Base-by-base conservation (phyloP, 2,329 filamentous ascomycete species). In the Nakataea oryzae region DNA sequence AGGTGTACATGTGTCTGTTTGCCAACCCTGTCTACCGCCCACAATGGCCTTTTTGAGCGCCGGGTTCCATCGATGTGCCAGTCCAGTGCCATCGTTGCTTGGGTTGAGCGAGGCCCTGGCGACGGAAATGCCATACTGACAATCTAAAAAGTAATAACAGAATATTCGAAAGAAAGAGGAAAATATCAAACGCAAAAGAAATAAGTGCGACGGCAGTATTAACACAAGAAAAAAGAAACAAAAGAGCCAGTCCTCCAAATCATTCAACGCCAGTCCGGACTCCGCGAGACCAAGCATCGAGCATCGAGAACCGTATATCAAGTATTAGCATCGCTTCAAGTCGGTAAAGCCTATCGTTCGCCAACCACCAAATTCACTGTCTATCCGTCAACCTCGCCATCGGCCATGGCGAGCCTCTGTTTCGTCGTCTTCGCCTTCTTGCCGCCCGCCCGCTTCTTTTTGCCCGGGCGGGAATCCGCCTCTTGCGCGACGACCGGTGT, bases 351-450 rank as follows among this genome's bases (percentile, higher is more conserved):
- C 41, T 21, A n/a, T 47, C 41, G n/a, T 47, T 47, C 41, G n/a
- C n/a, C 41, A 50, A n/a, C 41, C 41, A 50, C 21, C 41, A 50
- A 24, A 50, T 24, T 11, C 41, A n/a, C 41, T n/a, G 41, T 60
- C 50, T 60, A 60, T 47, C 47, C 50, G 41, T 79, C 76, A 59
- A 79, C 74, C 67, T 80, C 74, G 60, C 86, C 86, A 67, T 89
- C 86, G 3, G 86, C 86, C 72, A 89, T 86, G 26, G 86, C 85
- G 61, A 89, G 79, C 63, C 86, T 78, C 71, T 89, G 86, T 73
- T 88, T 88, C 3, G 86, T 80, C 21, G 86, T 87, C 75, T 89
- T 89, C 63, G 86, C 85, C 71, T 84, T 84, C 73, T 87, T 87
- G 63, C 81, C 83, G 63, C 77, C 72, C 61, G 73, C 69, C 62